Evolutionary conservation across 1,284 basidiomycete species (phyloP), one percentile per base, ranked within the genome.

Genomic region (Rhodofomes roseus): DNA sequence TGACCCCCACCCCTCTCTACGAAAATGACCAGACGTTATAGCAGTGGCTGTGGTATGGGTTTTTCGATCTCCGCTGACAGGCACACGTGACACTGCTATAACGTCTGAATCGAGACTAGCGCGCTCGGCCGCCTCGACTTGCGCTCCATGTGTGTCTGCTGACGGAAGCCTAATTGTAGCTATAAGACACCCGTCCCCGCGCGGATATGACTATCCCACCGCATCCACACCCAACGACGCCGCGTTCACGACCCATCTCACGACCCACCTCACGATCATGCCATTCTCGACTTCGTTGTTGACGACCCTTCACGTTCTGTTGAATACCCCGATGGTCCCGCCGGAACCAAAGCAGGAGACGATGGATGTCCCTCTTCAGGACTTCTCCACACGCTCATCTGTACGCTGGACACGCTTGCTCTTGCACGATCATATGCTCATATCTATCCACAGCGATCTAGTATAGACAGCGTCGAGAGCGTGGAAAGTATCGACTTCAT

Each of bases 281-380:
- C 39, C 60, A 51, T 62, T 36, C 31, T 36, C 50, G 20, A 36
- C 48, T 44, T 60, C 59, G 3, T 54, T 59, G 50, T 27, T 51
- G 29, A 46, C 62, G 25, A 66, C 63, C 4, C 56, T 68, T n/a
- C 62, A 64, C 54, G 54, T 68, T 6, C 60, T 70, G 36, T 56
- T 68, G 50, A 65, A 62, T 43, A 69, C 68, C 22, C 68, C 68
- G 29, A 66, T 70, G 65, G 50, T 68, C 7, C 66, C 67, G 8
- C 65, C 66, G 20, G 64, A 63, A 40, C 60, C 53, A 7, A 57
- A 51, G 29, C 23, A 55, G 6, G 53, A 55, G 18, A 54, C 59
- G 3, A 60, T 56, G 44, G 55, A 50, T 2, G 60, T 68, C 5
- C 66, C 51, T 12, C 60, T 68, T 60, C 25, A 56, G n/a, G 55